These are phyloP conservation scores for Xylaria curta DNA, from an alignment of 495 filamentous ascomycete genomes.

Conservation along the genomic window DNA sequence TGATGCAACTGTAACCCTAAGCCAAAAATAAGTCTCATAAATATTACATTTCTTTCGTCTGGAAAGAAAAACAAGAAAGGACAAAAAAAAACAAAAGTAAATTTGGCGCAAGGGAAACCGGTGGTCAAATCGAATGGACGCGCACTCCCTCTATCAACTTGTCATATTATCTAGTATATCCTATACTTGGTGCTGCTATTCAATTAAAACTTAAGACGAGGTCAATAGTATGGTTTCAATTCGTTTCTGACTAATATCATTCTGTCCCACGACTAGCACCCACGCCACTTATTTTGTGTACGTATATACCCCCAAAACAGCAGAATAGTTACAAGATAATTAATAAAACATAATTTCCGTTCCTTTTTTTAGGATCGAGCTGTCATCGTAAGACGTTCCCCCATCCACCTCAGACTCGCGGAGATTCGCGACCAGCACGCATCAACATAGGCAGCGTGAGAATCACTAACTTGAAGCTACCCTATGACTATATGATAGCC, in stretches of 20 bases:
- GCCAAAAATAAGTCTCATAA: too few species aligned
- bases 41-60: too few species aligned
- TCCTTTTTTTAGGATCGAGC: neutral
- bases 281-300: neutral
- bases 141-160: too few species aligned
- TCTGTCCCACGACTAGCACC: neutral
- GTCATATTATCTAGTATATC: too few species aligned
- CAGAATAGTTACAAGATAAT: too few species aligned
- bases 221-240: neutral
- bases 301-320: neutral
- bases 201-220: too few species aligned
- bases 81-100: too few species aligned
- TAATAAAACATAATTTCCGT: neutral
- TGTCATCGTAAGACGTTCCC: neutral
- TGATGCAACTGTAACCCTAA: too few species aligned
- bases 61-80: too few species aligned
- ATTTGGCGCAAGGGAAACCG: too few species aligned
- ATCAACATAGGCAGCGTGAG: neutral
- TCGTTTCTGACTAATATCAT: neutral
- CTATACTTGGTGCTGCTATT: too few species aligned
- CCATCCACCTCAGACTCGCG: neutral
- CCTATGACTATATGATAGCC: neutral
- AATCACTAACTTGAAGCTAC: neutral
- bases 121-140: too few species aligned
- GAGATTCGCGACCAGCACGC: neutral